Percentiles rank a stretch among this genome's conserved stretches.
Conservation (phyloP, 257 asterid genomes). For the Dorcoceras hygrometricum region DNA sequence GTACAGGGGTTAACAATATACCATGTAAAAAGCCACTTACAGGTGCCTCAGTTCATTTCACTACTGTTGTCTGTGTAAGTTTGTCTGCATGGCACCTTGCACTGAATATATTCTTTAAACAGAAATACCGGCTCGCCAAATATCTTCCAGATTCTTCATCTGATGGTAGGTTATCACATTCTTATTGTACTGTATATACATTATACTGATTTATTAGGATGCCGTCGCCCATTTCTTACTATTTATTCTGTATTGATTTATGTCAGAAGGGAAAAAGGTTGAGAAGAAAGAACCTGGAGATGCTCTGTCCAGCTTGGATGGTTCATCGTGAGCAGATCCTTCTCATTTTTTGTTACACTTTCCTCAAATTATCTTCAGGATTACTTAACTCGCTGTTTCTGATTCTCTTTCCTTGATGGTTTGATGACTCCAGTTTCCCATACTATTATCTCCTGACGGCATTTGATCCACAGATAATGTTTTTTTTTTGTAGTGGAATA, state of each 20-base stretch:
- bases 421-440: slow-evolving; percentile 9
- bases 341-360: slow-evolving; percentile 17
- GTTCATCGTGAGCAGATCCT: slow-evolving; percentile 74
- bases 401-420: slow-evolving; percentile 11
- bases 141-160: slow-evolving; percentile 92
- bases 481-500: slow-evolving; percentile 60
- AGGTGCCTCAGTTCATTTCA: slow-evolving; percentile 46
- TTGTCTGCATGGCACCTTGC: slow-evolving; percentile 22
- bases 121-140: slow-evolving; percentile 99
- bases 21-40: slow-evolving; percentile 98
- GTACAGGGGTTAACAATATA: slow-evolving; percentile 94
- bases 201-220: too few relatives aligned
- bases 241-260: slow-evolving; percentile 22
- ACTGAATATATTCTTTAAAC: slow-evolving; percentile 31
- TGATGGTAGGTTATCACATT: slow-evolving; percentile 62
- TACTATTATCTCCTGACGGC: not conserved
- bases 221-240: slow-evolving; percentile 5
- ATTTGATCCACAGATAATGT: slow-evolving; percentile 11
- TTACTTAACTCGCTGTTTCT: slow-evolving; percentile 2
- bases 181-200: too few relatives aligned
- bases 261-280: slow-evolving; percentile 54
- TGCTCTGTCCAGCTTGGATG: slow-evolving; percentile 71
- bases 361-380: slow-evolving; percentile 6
- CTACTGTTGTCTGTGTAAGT: slow-evolving; percentile 16
- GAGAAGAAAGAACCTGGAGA: slow-evolving; percentile 86